Conservation (phyloP, 768 basidiomycete species). For the Coprinellus aureogranulatus region DNA sequence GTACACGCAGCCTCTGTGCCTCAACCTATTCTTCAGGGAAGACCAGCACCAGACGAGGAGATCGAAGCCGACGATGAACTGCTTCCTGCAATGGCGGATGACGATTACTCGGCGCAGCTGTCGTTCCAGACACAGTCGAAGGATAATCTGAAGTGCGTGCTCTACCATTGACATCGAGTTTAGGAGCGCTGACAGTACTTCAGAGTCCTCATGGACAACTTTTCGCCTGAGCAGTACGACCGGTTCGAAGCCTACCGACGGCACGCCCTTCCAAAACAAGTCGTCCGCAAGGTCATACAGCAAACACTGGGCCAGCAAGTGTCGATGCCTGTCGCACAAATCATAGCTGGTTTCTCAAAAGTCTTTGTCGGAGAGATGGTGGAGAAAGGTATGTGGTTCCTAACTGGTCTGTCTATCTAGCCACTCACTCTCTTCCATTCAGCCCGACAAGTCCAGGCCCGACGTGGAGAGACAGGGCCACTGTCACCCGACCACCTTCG, state of each 20-base stretch:
- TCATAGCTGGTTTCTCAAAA: slow-evolving; percentile 86
- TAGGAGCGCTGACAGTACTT: neutral
- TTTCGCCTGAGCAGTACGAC: slow-evolving; percentile 80
- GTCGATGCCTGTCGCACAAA: slow-evolving; percentile 82
- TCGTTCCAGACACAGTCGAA: slow-evolving; percentile 87
- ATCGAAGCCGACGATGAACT: slow-evolving; percentile 77
- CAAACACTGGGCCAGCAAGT: slow-evolving; percentile 79
- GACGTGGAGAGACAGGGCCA: slow-evolving; percentile 72
- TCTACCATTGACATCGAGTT: neutral
- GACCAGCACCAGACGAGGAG: slow-evolving; percentile 41
- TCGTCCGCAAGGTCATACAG: slow-evolving; percentile 82
- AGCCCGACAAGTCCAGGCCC: slow-evolving; percentile 77
- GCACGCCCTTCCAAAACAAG: slow-evolving; percentile 79
- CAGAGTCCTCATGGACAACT: slow-evolving; percentile 87
- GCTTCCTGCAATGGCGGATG: slow-evolving; percentile 83
- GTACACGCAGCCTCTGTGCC: neutral
- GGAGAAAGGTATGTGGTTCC: slow-evolving; percentile 63
- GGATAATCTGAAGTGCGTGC: slow-evolving; percentile 72
- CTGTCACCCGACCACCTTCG: slow-evolving; percentile 86
- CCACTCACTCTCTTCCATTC: neutral
- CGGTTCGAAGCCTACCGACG: slow-evolving; percentile 87
- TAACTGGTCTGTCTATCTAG: too few relatives aligned
- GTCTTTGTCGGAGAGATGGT: slow-evolving; percentile 93
- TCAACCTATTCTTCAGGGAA: neutral
- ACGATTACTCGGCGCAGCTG: slow-evolving; percentile 81